Base-by-base conservation (phyloP, 78 protist species). In the Anaeramoeba flamelloides region DNA sequence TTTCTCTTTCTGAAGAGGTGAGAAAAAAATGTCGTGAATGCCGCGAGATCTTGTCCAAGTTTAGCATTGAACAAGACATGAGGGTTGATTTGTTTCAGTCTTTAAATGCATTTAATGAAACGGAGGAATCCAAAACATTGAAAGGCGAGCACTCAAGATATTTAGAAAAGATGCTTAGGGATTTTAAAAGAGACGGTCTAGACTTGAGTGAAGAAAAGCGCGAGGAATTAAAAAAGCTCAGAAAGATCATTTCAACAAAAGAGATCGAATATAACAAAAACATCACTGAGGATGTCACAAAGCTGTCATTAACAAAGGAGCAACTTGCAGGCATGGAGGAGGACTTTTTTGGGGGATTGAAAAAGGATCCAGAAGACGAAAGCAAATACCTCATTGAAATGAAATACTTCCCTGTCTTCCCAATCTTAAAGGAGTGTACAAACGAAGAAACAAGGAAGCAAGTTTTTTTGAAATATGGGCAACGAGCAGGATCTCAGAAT, bases 271-370 rank as follows among this genome's bases (percentile, higher is more conserved):
- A 83, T 40, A 2, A 40, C 1, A 53, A 84, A 80, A 85, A 89
- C 36, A 0, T 89, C 36, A 81, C 84, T 1, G 92, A 89, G 17
- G 92, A 89, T 74, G 69, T 77, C 40, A 86, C 90, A 1, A 79
- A 40, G n/a, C 3, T 85, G 0, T 34, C 34, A 0, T 81, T 86
- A 76, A 31, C 86, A 1, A n/a, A 4, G 41, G 86, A 78, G 0
- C 82, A 84, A n/a, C 86, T 89, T 8, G 74, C 31, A 3, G 92
- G 92, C 36, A 53, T 86, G 26, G 88, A 87, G n/a, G 88, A 84
- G 38, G 87, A 88, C 1, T 65, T 81, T 0, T 1, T 88, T 12
- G 41, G 75, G 41, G n/a, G 8, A 8, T 69, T 77, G 74, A 40
- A 76, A 81, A n/a, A 74, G 79, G 81, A 78, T 8, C n/a, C n/a